Evolutionary conservation across 176 grass and related monocot species (phyloP).

Genomic region (Zoysia japonica): DNA sequence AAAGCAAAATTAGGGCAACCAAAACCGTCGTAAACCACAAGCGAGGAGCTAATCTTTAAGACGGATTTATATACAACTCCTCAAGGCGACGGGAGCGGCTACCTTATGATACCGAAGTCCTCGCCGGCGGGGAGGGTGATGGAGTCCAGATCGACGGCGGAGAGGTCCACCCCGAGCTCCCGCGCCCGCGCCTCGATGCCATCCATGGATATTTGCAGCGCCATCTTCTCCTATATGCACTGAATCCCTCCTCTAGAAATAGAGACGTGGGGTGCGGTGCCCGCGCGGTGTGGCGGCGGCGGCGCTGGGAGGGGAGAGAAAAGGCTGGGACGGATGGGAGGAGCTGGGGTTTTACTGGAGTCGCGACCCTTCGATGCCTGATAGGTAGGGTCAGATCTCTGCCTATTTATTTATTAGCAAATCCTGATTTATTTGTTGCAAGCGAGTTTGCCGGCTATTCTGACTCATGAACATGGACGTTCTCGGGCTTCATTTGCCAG

Average conservation of each 20-base stretch:
- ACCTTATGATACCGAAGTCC: slow-evolving; percentile 80
- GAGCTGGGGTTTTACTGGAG: slow-evolving; percentile 34
- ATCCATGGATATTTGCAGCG: slow-evolving; percentile 50
- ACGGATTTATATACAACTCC: background rate
- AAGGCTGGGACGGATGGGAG: background rate
- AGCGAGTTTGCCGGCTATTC: too few relatives aligned
- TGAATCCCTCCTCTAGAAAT: slow-evolving; percentile 1
- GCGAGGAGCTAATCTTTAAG: background rate
- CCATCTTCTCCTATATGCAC: slow-evolving; percentile 55
- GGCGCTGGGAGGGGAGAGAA: background rate
- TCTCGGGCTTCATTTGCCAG: too few relatives aligned
- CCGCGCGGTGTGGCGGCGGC: background rate
- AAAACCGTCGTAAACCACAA: background rate
- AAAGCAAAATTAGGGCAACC: background rate
- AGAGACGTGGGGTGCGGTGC: background rate
- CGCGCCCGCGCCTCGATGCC: slow-evolving; percentile 60
- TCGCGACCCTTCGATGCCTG: background rate
- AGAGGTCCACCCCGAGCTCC: slow-evolving; percentile 59
- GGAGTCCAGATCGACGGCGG: slow-evolving; percentile 58
- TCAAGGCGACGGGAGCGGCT: background rate
- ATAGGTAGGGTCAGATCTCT: background rate
- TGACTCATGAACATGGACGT: too few relatives aligned
- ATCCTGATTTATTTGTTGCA: too few relatives aligned
- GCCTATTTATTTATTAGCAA: too few relatives aligned
- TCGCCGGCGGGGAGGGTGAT: slow-evolving; percentile 66